phyloP scores from a whole-genome alignment of 73 alveolate species.

The Paramecium sexaurelia region DNA sequence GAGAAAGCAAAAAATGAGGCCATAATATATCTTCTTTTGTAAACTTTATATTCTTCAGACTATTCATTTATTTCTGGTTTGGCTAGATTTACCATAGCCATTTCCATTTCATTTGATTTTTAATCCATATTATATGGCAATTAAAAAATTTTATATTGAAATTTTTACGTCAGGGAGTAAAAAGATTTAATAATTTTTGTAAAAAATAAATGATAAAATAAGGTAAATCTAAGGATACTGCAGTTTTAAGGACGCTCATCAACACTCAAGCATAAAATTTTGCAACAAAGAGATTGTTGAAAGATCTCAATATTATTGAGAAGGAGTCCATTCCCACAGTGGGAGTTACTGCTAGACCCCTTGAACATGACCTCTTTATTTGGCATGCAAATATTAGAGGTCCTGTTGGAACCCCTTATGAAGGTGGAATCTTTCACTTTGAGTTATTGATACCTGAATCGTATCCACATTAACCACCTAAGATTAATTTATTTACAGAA shows the following conservation, averaged over 20 bases:
- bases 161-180: not conserved
- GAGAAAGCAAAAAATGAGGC: slow-evolving; percentile 51
- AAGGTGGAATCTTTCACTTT: slow-evolving; percentile 89
- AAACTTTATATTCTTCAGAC: not conserved
- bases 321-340: slow-evolving; percentile 76
- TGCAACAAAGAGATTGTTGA: slow-evolving; percentile 80
- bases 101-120: slow-evolving; percentile 7
- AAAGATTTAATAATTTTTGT: not conserved
- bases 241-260: slow-evolving; percentile 62
- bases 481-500: slow-evolving; percentile 71
- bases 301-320: slow-evolving; percentile 79
- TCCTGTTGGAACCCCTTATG: slow-evolving; percentile 89
- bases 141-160: not conserved
- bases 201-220: not conserved
- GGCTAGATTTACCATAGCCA: slow-evolving; percentile 11
- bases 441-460: slow-evolving; percentile 80
- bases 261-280: slow-evolving; percentile 66
- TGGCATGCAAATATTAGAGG: slow-evolving; percentile 93
- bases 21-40: slow-evolving; percentile 41
- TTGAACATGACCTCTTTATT: slow-evolving; percentile 76
- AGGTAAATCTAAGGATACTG: slow-evolving; percentile 55
- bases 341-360: slow-evolving; percentile 88
- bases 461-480: slow-evolving; percentile 91
- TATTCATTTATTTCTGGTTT: not conserved
- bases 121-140: not conserved